phyloP scores from a whole-genome alignment of 2,329 filamentous ascomycete genomes.

The Fusarium sp. region DNA sequence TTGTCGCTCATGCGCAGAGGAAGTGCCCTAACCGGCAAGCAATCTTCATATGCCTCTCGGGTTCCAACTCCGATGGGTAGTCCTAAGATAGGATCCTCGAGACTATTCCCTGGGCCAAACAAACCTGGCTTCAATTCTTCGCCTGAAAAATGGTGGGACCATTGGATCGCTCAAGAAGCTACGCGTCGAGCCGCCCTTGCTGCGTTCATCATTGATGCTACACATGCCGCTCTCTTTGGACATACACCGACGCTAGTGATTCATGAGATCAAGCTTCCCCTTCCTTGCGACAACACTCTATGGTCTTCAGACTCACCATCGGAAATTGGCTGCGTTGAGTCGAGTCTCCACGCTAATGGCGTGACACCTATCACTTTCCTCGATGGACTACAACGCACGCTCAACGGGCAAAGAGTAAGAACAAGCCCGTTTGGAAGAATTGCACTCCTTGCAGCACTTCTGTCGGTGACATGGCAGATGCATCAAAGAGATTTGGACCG shows the following conservation, averaged over 20 bases:
- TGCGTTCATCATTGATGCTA: conserved; percentile 45
- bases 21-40: conserved; percentile 43
- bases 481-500: conserved; percentile 43
- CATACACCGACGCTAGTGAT: conserved; percentile 45
- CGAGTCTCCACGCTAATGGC: conserved; percentile 43
- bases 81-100: conserved; percentile 34
- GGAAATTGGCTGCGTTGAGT: conserved; percentile 44
- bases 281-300: conserved; percentile 44
- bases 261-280: conserved; percentile 44
- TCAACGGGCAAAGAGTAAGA: conserved; percentile 43
- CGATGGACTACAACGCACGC: conserved; percentile 41
- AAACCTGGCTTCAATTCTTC: conserved; percentile 34
- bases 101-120: conserved; percentile 16
- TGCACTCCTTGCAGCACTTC: conserved; percentile 37
- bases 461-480: conserved; percentile 46
- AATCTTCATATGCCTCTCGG: conserved; percentile 41
- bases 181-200: conserved; percentile 43
- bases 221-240: conserved; percentile 44
- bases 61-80: conserved; percentile 40
- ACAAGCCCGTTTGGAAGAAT: conserved; percentile 45
- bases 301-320: conserved; percentile 46
- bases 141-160: conserved; percentile 46
- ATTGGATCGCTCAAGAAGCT: conserved; percentile 46
- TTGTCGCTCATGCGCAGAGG: conserved; percentile 44
- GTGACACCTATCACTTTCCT: conserved; percentile 45